Conservation (phyloP, 2,329 filamentous ascomycete genomes). For the Phyllosticta citriasiana region DNA sequence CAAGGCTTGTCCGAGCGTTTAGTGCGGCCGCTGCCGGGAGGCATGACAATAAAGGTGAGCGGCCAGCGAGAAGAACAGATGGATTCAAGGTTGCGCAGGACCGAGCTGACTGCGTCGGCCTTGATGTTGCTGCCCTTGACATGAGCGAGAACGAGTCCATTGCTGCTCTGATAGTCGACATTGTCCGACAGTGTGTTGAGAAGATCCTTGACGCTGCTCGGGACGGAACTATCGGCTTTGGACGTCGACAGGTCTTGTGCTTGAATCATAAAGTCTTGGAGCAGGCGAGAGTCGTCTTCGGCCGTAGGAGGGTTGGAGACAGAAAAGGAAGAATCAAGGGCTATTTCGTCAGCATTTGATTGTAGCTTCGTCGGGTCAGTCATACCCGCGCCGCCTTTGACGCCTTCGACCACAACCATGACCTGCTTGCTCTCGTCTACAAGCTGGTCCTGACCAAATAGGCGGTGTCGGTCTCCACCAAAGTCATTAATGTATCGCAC, state of each 20-base stretch:
- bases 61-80: constrained; percentile 13
- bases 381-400: constrained; percentile 26
- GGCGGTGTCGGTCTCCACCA: constrained; percentile 29
- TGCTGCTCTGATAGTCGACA: constrained; percentile 1
- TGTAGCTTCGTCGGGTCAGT: not conserved
- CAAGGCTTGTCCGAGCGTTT: constrained; percentile 27
- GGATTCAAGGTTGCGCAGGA: constrained; percentile 3
- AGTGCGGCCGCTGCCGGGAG: constrained; percentile 17
- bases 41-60: constrained; percentile 30
- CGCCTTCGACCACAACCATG: constrained; percentile 33
- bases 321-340: constrained; percentile 16
- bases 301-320: constrained; percentile 23
- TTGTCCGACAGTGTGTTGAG: constrained; percentile 1
- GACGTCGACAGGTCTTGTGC: constrained; percentile 14
- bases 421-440: constrained; percentile 19
- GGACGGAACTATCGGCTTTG: not conserved
- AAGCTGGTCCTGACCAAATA: constrained; percentile 28
- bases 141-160: constrained; percentile 5
- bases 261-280: constrained; percentile 27
- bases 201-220: not conserved
- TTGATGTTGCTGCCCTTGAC: constrained; percentile 1
- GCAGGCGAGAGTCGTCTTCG: constrained; percentile 25
- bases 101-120: not conserved
- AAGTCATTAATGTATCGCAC: constrained; percentile 38
- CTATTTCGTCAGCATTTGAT: not conserved